These are phyloP conservation scores for Ampelocalamus luodianensis DNA, from an alignment of 176 grass and related monocot genomes.

Conservation along the genomic window DNA sequence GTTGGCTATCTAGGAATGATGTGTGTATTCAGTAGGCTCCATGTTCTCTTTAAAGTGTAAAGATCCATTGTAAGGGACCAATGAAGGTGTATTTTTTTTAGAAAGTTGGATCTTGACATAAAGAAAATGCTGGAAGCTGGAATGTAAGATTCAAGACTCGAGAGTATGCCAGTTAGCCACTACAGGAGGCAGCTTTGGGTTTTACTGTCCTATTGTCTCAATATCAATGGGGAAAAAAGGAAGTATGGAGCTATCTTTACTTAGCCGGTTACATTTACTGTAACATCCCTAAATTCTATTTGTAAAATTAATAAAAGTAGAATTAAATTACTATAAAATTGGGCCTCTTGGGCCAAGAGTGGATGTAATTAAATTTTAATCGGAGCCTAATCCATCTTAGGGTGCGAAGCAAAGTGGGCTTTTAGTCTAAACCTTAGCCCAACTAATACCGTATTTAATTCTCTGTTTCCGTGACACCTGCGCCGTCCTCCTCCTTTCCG, in stretches of 20 bases:
- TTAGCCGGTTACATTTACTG: background rate
- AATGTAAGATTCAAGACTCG: background rate
- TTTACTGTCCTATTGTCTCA: background rate
- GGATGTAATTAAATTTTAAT: no score
- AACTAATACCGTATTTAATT: no score
- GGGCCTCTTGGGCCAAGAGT: no score
- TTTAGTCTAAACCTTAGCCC: no score
- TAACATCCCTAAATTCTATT: no score
- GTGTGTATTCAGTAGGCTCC: constrained; percentile 21
- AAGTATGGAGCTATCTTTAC: background rate
- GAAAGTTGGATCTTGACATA: constrained; percentile 3
- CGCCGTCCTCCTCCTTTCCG: no score
- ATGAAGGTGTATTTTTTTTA: background rate
- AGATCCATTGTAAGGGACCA: background rate
- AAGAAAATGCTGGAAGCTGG: background rate
- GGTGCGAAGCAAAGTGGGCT: no score
- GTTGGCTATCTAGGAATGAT: constrained; percentile 16
- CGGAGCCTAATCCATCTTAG: no score
- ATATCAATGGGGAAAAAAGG: background rate
- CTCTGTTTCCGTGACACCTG: no score
- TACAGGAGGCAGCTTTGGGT: background rate
- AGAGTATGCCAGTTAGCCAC: background rate
- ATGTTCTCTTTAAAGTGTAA: constrained; percentile 6
- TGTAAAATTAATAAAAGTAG: no score
- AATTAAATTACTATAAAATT: no score